Percentiles rank a stretch among this genome's conserved stretches.
Conservation (phyloP, 1,139 yeast genomes). For the Kodamaea plutei region DNA sequence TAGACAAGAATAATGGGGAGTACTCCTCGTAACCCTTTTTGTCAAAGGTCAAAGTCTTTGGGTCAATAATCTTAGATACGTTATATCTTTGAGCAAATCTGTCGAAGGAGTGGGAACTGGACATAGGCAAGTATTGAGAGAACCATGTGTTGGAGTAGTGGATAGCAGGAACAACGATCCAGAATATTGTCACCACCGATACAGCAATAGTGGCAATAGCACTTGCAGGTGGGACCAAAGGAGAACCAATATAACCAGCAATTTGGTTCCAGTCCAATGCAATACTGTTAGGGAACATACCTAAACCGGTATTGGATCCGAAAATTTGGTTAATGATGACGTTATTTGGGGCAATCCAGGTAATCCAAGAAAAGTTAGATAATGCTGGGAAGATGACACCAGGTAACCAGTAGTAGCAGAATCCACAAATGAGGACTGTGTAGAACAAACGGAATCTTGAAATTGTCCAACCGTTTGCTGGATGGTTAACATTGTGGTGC, state of each 20-base stretch:
- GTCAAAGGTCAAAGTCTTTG: slow-evolving; percentile 14
- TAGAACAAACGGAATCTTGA: slow-evolving; percentile 34
- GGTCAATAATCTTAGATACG: slow-evolving; percentile 24
- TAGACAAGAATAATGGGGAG: slow-evolving; percentile 33
- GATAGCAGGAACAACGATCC: slow-evolving; percentile 40
- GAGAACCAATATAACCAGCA: slow-evolving; percentile 57
- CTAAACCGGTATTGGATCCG: slow-evolving; percentile 60
- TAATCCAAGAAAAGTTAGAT: slow-evolving; percentile 26
- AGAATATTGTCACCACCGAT: slow-evolving; percentile 30
- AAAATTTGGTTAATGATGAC: slow-evolving; percentile 58
- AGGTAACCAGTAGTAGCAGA: slow-evolving; percentile 42
- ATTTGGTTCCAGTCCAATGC: slow-evolving; percentile 43
- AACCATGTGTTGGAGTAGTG: slow-evolving; percentile 47
- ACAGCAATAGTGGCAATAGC: slow-evolving; percentile 47
- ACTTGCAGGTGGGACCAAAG: slow-evolving; percentile 64
- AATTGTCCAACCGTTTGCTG: slow-evolving; percentile 40
- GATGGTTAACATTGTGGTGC: slow-evolving; percentile 57
- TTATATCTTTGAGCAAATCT: slow-evolving; percentile 42
- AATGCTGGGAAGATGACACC: slow-evolving; percentile 26
- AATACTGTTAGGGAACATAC: slow-evolving; percentile 51
- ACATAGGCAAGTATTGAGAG: slow-evolving; percentile 50
- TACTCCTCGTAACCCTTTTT: slow-evolving; percentile 24
- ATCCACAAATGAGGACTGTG: slow-evolving; percentile 24
- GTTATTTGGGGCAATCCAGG: slow-evolving; percentile 31
- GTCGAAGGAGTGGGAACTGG: slow-evolving; percentile 39